Base-by-base conservation (phyloP, 345 rosid genomes). In the Acer campestre region DNA sequence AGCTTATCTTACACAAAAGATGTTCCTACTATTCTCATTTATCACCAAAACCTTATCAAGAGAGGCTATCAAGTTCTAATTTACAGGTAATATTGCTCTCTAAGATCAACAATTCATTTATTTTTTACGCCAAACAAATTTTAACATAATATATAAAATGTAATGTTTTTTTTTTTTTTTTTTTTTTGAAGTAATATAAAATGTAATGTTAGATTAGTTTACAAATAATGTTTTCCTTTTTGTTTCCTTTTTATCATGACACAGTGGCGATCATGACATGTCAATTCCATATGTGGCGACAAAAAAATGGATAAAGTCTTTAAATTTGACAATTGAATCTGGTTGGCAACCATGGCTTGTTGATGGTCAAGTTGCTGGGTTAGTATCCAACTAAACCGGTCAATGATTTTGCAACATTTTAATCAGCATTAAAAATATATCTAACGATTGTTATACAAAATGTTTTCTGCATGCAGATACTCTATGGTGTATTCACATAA, bases 291-390 rank as follows among this genome's bases (percentile, higher is more conserved):
- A 73, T 18, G 65, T 83, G 58, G 86, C 83, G 7, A 85, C 86
- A 2, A 18, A 38, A n/a, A 67, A 12, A 8, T 81, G 88, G 86
- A 77, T 85, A 1, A 46, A 74, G 13, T 74, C 65, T 6, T 68
- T 83, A 0, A 79, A 79, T 46, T 71, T 82, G 73, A 65, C 83
- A 14, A 16, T 81, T 53, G 11, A 11, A 7, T 27, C 16, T 48
- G 58, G 25, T 10, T 85, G 85, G 88, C 59, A 73, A n/a, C 88
- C 88, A 23, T 85, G 88, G 88, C 63, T 82, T 42, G 84, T 85
- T 61, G 74, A 79, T 11, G 88, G 84, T 3, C 86, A 85, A 77
- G 68, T 82, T 23, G 84, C 78, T 10, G 86, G 89, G 89, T 83
- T 9, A 55, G 78, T 22, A 0, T 9, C 18, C 4, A 20, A 58